Evolutionary conservation across 2,329 filamentous ascomycete species (phyloP).

Genomic region (Exutisphaerella laricina): DNA sequence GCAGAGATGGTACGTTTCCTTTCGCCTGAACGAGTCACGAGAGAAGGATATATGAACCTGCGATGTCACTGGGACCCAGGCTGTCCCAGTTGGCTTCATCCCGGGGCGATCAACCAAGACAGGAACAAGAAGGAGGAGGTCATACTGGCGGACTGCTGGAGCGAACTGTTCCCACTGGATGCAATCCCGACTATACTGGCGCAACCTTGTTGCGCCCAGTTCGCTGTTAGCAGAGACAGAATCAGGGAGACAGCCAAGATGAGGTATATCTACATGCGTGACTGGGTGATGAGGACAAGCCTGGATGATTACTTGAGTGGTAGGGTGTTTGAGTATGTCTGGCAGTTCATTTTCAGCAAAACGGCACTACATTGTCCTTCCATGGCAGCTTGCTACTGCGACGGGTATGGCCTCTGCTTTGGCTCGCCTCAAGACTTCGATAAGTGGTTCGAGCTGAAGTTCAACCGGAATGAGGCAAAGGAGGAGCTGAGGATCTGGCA

Average conservation of each 20-base stretch:
- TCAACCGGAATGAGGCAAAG: slow-evolving; percentile 38
- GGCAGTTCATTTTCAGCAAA: slow-evolving; percentile 58
- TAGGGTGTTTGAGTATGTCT: slow-evolving; percentile 59
- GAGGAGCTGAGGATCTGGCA: slow-evolving; percentile 41
- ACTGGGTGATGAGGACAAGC: slow-evolving; percentile 56
- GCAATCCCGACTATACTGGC: slow-evolving; percentile 48
- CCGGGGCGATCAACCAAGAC: slow-evolving; percentile 36
- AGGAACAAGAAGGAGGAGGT: slow-evolving; percentile 41
- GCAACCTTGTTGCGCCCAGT: slow-evolving; percentile 60
- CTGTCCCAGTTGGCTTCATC: slow-evolving; percentile 52
- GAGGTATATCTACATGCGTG: slow-evolving; percentile 52
- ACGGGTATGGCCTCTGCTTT: slow-evolving; percentile 59
- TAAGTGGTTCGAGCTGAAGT: slow-evolving; percentile 45
- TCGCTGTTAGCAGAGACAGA: slow-evolving; percentile 54
- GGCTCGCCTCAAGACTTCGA: slow-evolving; percentile 46
- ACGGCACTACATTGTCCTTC: slow-evolving; percentile 45
- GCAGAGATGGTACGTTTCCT: slow-evolving; percentile 43
- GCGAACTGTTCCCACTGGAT: slow-evolving; percentile 45
- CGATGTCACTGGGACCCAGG: slow-evolving; percentile 51
- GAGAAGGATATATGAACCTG: slow-evolving; percentile 52
- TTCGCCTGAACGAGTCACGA: slow-evolving; percentile 42
- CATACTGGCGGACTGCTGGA: slow-evolving; percentile 42
- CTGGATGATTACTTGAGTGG: slow-evolving; percentile 53
- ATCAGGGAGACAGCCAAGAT: slow-evolving; percentile 50
- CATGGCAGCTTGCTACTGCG: slow-evolving; percentile 57